These are phyloP conservation scores for Aegilops longissima DNA, from an alignment of 176 grass and related monocot genomes.

Conservation along the genomic window DNA sequence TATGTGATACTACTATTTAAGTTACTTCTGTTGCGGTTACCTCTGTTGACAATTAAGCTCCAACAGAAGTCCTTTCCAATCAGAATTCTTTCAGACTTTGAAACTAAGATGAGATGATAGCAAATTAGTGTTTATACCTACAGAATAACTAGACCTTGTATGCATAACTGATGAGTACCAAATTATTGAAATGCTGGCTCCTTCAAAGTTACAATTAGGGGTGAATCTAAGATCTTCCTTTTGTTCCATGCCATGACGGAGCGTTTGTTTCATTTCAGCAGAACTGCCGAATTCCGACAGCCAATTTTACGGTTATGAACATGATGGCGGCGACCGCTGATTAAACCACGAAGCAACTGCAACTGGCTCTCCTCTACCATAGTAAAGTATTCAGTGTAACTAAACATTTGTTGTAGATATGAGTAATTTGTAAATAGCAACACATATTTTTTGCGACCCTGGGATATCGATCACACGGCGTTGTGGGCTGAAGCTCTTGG, in stretches of 20 bases:
- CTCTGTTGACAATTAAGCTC: too few species aligned
- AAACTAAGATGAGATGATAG: background rate
- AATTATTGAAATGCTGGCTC: background rate
- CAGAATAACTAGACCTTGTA: background rate
- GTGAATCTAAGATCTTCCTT: background rate
- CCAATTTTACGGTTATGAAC: background rate
- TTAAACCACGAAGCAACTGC: background rate
- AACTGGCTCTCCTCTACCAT: background rate
- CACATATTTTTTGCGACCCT: background rate
- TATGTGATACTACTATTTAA: background rate
- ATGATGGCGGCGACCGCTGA: background rate
- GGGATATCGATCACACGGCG: too few species aligned
- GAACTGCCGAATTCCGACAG: background rate
- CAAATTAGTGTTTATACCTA: background rate
- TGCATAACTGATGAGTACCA: background rate
- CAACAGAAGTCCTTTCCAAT: background rate
- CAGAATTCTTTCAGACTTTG: background rate
- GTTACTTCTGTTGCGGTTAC: too few species aligned
- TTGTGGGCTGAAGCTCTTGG: too few species aligned
- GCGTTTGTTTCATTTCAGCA: background rate
- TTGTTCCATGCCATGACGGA: background rate
- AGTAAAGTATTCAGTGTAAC: background rate
- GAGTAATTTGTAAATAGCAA: background rate
- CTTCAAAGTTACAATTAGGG: background rate
- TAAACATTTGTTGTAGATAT: background rate